A percentile compares a stretch with the other conserved stretches of the same genome.
phyloP scores from a whole-genome alignment of 1,284 basidiomycete species.

The Schizophyllum commune region DNA sequence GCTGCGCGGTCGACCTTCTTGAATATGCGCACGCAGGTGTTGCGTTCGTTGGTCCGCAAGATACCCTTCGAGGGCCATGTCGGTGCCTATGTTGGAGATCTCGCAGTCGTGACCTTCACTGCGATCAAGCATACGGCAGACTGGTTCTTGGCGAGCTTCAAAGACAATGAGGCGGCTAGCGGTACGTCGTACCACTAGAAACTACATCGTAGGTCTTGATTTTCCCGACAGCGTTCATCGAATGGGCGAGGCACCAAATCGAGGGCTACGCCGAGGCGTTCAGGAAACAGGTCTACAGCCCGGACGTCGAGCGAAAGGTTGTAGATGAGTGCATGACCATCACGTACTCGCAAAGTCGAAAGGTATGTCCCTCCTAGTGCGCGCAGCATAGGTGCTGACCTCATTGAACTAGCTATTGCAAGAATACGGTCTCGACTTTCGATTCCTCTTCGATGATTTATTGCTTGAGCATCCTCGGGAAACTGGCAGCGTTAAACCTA shows the following conservation, averaged over 20 bases:
- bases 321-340: slow-evolving; percentile 74
- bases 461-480: slow-evolving; percentile 41
- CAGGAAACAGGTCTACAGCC: slow-evolving; percentile 84
- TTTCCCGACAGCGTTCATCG: slow-evolving; percentile 67
- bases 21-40: slow-evolving; percentile 68
- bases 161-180: slow-evolving; percentile 89
- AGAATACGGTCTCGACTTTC: slow-evolving; percentile 91
- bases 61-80: slow-evolving; percentile 92
- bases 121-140: slow-evolving; percentile 93
- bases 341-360: slow-evolving; percentile 71
- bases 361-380: slow-evolving; percentile 38
- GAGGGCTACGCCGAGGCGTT: slow-evolving; percentile 83
- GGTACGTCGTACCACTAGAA: slow-evolving; percentile 41
- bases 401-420: slow-evolving; percentile 59
- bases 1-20: slow-evolving; percentile 83
- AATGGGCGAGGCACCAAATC: slow-evolving; percentile 89
- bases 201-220: slow-evolving; percentile 4
- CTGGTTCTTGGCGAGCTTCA: slow-evolving; percentile 96
- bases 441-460: slow-evolving; percentile 72
- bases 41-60: slow-evolving; percentile 70
- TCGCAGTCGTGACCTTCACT: slow-evolving; percentile 81
- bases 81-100: slow-evolving; percentile 72
- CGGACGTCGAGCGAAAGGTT: slow-evolving; percentile 60
- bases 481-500: neutral
- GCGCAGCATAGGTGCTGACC: neutral